These are phyloP conservation scores for Camillea tinctor DNA, from an alignment of 2,329 filamentous ascomycete genomes.

Conservation along the genomic window DNA sequence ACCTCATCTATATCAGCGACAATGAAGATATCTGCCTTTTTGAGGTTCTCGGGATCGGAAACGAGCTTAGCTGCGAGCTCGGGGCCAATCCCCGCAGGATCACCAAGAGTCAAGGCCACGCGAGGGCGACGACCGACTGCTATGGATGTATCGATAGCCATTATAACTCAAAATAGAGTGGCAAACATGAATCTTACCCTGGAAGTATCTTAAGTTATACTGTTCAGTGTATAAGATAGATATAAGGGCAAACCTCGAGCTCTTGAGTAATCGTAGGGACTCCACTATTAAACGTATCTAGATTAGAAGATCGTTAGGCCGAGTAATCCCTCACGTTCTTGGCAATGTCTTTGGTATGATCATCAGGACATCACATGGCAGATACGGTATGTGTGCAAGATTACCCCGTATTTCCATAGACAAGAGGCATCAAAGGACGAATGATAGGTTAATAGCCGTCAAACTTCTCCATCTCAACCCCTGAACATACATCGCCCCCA, in stretches of 20 bases:
- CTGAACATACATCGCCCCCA: background rate
- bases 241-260: background rate
- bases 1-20: conserved; percentile 31
- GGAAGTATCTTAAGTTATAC: no score
- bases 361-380: background rate
- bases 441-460: background rate
- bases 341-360: background rate
- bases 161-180: background rate
- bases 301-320: background rate
- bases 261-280: no score
- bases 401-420: background rate
- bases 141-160: background rate
- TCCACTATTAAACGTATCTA: background rate
- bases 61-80: conserved; percentile 34
- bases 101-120: conserved; percentile 33
- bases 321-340: background rate
- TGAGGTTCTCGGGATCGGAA: conserved; percentile 25
- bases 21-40: conserved; percentile 30
- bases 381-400: background rate
- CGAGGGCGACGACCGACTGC: conserved; percentile 18
- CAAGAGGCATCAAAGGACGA: background rate
- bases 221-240: background rate
- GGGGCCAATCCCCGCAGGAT: conserved; percentile 33
- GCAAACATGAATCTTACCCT: background rate
- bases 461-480: background rate